Base-by-base conservation (phyloP, 2,329 filamentous ascomycete genomes). In the Fusarium mangiferae region DNA sequence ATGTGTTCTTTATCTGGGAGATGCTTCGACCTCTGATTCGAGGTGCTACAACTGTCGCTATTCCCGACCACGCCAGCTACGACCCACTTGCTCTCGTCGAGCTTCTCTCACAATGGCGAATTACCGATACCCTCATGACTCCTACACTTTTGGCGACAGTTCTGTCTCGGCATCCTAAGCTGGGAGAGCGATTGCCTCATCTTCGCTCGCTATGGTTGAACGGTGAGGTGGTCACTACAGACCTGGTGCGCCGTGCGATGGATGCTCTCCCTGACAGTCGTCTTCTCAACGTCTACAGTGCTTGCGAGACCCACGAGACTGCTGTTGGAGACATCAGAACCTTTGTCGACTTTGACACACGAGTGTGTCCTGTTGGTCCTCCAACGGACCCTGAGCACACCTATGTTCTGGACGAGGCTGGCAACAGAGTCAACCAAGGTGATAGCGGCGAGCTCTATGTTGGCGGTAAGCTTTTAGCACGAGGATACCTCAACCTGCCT, bases 1-100 rank as follows among this genome's bases (percentile, higher is more conserved):
- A 95, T 84, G 93, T 95, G 67, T 96, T 95, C 81, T 96, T 96
- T 79, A 87, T 95, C 52, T 96, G 93, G 93, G 93, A 96, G 80
- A 95, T 95, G 64, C 81, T 96, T 62, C 91, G 93, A 10, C 93
- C 93, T 14, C 85, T 96, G 49, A 80, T 96, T 62, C 89, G 93
- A 62, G 93, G 93, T 75, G 93, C 93, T 6, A 94, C 93, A 0
- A 92, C 94, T 9, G 88, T 95, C 28, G 89, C 91, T 7, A 90
- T 95, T 22, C 92, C 93, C 3, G 93, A 96, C 75, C 90, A 93
- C 75, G 88, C 87, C 41, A 95, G 93, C 82, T 95, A 95, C 77
- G 93, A 96, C 73, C 93, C 93, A 0, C 88, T 90, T 39, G 89
- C 91, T 54, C 88, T 96, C 33, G 92, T 95, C 33, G 91, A 94